phyloP scores from a whole-genome alignment of 139 green algal species.

The Chlamydomonas sp. region DNA sequence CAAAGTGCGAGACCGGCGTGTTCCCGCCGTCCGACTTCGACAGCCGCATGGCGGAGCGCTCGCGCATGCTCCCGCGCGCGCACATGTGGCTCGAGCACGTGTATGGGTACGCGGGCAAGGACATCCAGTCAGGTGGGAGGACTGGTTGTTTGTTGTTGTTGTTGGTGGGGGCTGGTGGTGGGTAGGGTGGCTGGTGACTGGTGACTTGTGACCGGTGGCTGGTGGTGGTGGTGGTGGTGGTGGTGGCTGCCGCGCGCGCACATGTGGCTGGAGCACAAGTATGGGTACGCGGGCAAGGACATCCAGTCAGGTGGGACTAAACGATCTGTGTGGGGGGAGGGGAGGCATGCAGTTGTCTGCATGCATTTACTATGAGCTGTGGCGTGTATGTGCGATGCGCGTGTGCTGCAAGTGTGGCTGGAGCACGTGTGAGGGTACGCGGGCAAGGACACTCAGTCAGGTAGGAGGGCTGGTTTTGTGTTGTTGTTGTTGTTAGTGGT shows the following conservation, averaged over 20 bases:
- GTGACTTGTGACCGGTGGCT: no score
- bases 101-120: slow-evolving; percentile 52
- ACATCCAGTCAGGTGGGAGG: slow-evolving; percentile 27
- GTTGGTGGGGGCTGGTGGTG: no score
- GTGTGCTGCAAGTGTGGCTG: slow-evolving; percentile 51
- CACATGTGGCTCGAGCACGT: slow-evolving; percentile 59
- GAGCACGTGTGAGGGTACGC: slow-evolving; percentile 60
- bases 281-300: slow-evolving; percentile 48
- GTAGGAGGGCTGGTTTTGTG: no score
- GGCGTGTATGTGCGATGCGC: no score
- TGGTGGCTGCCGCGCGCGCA: slow-evolving; percentile 36
- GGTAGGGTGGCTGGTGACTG: no score
- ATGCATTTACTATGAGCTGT: no score
- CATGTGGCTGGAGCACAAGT: slow-evolving; percentile 57
- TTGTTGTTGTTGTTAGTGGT: no score
- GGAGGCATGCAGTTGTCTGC: no score
- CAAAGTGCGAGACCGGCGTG: slow-evolving; percentile 35
- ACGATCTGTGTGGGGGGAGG: no score
- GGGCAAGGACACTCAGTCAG: slow-evolving; percentile 38
- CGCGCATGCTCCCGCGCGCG: slow-evolving; percentile 29
- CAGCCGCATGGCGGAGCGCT: slow-evolving; percentile 32
- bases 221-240: no score
- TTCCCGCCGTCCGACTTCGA: slow-evolving; percentile 51
- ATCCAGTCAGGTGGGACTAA: no score
- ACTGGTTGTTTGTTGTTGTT: no score